phyloP scores from a whole-genome alignment of 148 eudicot genomes.

The Rhododendron henanense region DNA sequence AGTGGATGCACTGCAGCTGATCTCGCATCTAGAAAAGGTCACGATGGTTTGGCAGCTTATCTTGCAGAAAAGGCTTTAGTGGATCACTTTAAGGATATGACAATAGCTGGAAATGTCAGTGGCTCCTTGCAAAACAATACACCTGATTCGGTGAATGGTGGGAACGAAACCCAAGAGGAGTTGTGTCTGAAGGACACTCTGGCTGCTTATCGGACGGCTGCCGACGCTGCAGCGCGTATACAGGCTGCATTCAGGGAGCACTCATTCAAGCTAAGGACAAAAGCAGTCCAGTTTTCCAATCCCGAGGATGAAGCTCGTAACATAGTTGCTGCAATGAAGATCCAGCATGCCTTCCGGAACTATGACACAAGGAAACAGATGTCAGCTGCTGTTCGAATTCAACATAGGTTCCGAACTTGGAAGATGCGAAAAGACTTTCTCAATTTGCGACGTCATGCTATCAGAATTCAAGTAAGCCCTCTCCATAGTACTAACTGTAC shows the following conservation, averaged over 20 bases:
- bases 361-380: constrained; percentile 58
- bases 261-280: constrained; percentile 51
- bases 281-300: constrained; percentile 37
- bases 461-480: constrained; percentile 75
- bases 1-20: constrained; percentile 84
- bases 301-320: constrained; percentile 70
- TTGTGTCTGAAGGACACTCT: constrained; percentile 70
- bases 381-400: constrained; percentile 79
- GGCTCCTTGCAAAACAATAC: constrained; percentile 60
- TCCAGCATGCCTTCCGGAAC: constrained; percentile 83
- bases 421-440: constrained; percentile 70
- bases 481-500: neutral
- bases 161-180: constrained; percentile 60
- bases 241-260: constrained; percentile 77
- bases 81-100: constrained; percentile 83
- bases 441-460: constrained; percentile 67
- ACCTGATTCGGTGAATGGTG: constrained; percentile 23
- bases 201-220: constrained; percentile 88
- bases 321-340: constrained; percentile 89
- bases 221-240: constrained; percentile 97
- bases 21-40: constrained; percentile 65
- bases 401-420: constrained; percentile 78
- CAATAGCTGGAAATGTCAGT: constrained; percentile 76
- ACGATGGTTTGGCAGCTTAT: constrained; percentile 82
- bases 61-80: constrained; percentile 84